A percentile compares a stretch with the other conserved stretches of the same genome.
These are phyloP conservation scores for Aechmea fasciata DNA, from an alignment of 176 grass and related monocot genomes.

Conservation along the genomic window DNA sequence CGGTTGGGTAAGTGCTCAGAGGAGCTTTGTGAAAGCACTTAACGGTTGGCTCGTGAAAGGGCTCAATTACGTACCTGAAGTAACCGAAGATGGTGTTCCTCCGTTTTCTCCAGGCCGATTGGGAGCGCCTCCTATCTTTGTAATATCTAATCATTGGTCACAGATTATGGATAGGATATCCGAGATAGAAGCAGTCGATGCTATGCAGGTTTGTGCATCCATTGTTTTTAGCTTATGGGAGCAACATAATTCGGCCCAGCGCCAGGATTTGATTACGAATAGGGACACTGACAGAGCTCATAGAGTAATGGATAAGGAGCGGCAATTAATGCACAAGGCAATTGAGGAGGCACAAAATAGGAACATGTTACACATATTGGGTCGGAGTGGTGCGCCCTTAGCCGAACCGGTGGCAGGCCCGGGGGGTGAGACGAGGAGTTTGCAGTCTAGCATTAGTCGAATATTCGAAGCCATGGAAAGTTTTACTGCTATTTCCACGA, in stretches of 20 bases:
- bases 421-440: slow-evolving; percentile 31
- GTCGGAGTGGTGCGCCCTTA: slow-evolving; percentile 37
- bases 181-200: slow-evolving; percentile 52
- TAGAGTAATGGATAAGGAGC: slow-evolving; percentile 72
- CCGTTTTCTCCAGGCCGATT: slow-evolving; percentile 90
- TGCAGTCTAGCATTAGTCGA: slow-evolving; percentile 48
- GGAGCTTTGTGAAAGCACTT: slow-evolving; percentile 47
- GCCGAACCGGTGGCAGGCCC: slow-evolving; percentile 32
- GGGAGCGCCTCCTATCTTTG: slow-evolving; percentile 75
- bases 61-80: slow-evolving; percentile 60
- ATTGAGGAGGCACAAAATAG: slow-evolving; percentile 67
- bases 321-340: slow-evolving; percentile 64
- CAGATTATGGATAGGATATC: slow-evolving; percentile 44
- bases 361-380: slow-evolving; percentile 55
- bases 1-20: slow-evolving; percentile 68
- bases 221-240: slow-evolving; percentile 57
- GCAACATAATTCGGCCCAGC: slow-evolving; percentile 49
- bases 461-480: slow-evolving; percentile 80
- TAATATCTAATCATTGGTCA: slow-evolving; percentile 82
- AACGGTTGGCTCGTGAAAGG: slow-evolving; percentile 68
- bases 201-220: slow-evolving; percentile 52
- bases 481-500: slow-evolving; percentile 45
- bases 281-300: slow-evolving; percentile 53
- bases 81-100: slow-evolving; percentile 71
- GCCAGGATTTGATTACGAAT: slow-evolving; percentile 75